Base-by-base conservation (phyloP, 176 grass and related monocot genomes). In the Avena insularis region DNA sequence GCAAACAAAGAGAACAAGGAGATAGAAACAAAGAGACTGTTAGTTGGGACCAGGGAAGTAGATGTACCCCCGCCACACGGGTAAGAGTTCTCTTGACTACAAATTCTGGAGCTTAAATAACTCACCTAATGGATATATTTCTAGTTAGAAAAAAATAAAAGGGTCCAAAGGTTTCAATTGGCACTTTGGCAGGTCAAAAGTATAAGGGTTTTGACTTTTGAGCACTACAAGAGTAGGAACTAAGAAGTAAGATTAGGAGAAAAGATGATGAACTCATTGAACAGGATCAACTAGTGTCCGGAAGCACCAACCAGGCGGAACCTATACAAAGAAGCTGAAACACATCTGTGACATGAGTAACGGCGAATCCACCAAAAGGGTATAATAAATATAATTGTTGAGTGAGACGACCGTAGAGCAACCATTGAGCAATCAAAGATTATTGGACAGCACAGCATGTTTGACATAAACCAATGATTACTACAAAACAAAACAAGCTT, bases 151-250 rank as follows among this genome's bases (percentile, higher is more conserved):
- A 70, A 23, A 27, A 14, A 83, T 2, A 73, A 73, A 67, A 56
- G 12, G 33, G 1, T 66, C 23, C 16, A 65, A 79, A 36, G 13
- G 3, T 19, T 83, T 71, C 79, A 69, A 16, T 77, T 2, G 5
- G 12, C 12, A 66, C 3, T 66, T 66, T 83, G 46, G 54, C 12
- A 71, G 55, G n/a, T 82, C 71, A 60, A 71, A 63, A 64, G 82
- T 40, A 5, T 8, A 81, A 51, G 14, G 9, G 69, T 31, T 69
- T 86, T 68, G 40, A 31, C 43, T 31, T 69, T 86, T 68, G 40
- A 31, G 53, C 36, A 74, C 58, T 73, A 80, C 73, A 75, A 75
- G 57, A 51, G 36, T 76, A 80, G 57, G 45, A 71, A 55, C 7
- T 17, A 79, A 31, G 14, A 16, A 14, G 27, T 6, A 33, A 68